Evolutionary conservation across 2,329 filamentous ascomycete species (phyloP), one percentile per base, ranked within the genome.

Genomic region (Teratosphaeria viscida): DNA sequence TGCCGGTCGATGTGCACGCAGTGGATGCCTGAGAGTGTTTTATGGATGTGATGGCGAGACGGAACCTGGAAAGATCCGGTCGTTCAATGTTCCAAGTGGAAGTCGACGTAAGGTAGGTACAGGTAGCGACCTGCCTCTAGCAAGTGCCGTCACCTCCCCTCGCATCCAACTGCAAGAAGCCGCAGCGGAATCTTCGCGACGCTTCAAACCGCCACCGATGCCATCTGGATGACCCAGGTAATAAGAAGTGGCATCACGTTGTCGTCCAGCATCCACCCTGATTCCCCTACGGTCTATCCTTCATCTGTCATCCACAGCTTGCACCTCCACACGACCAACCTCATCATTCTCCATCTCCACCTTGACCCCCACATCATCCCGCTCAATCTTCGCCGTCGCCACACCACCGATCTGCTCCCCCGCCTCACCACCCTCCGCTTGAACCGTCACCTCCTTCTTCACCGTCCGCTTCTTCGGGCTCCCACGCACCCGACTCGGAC

Each of bases 401-500:
- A 61, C 57, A 57, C 66, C 62, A 1, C 68, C 64, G 16, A 67
- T 65, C 29, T 63, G 65, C 2, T 62, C 65, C 37, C 66, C 65
- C 43, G 71, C 64, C 29, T 62, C 65, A 1, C 63, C 64, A 47
- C 67, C 66, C 49, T 72, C 65, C 2, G 68, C 63, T 35, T 72
- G 68, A 12, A 65, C 57, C 52, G 72, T 67, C 5, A 66, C 59
- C 23, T 71, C 73, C 53, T 70, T 69, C 66, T 77, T 78, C 53
- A 69, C 76, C 71, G 79, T 80, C 59, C 77, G 73, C 72, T 78
- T 85, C 64, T 79, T 79, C 37, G 72, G 73, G 56, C 63, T 67
- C 1, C 72, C 70, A 6, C 68, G 69, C 16, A 78, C 74, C 7
- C 76, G 76, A 60, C 76, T 76, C 8, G 79, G 79, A 75, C 94